These are phyloP conservation scores for Penicillium canescens DNA, from an alignment of 495 filamentous ascomycete species.

Conservation along the genomic window DNA sequence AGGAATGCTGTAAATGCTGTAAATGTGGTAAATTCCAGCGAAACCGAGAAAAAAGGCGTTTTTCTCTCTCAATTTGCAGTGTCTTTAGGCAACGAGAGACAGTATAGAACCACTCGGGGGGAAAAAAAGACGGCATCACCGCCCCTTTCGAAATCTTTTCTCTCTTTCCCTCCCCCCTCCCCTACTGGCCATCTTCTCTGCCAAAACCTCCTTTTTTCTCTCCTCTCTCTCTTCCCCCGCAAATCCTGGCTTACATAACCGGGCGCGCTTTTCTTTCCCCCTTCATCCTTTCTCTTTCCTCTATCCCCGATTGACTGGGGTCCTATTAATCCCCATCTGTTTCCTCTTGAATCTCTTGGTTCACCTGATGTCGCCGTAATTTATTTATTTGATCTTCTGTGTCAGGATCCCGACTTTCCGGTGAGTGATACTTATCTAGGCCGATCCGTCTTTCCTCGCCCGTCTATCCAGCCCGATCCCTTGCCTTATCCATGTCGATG, in stretches of 20 bases:
- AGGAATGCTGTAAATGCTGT: neutral
- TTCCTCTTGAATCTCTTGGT: conserved; percentile 10
- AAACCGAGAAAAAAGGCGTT: too few relatives aligned
- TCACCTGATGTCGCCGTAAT: conserved; percentile 48
- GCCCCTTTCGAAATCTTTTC: conserved; percentile 26
- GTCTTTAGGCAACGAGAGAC: neutral
- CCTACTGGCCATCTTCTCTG: too few relatives aligned
- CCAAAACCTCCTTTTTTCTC: neutral
- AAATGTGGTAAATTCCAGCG: neutral
- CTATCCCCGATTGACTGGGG: conserved; percentile 20
- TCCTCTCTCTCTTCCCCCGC: conserved; percentile 16
- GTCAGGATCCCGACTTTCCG: conserved; percentile 40
- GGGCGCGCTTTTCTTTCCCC: conserved; percentile 16
- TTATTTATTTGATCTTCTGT: conserved; percentile 33
- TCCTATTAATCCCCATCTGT: neutral
- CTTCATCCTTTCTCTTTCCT: conserved; percentile 20
- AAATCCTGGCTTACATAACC: conserved; percentile 26
- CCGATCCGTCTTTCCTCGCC: neutral
- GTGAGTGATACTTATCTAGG: conserved; percentile 22
- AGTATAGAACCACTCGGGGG: conserved; percentile 4
- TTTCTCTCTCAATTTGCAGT: neutral
- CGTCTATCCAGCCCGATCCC: conserved; percentile 5
- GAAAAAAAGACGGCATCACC: conserved; percentile 14
- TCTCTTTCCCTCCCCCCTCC: conserved; percentile 2
- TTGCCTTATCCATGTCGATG: conserved; percentile 1